A percentile compares a stretch with the other conserved stretches of the same genome.
Evolutionary conservation across 192 early-diverging fungal genomes (phyloP).

Genomic region (Coemansia sp.): DNA sequence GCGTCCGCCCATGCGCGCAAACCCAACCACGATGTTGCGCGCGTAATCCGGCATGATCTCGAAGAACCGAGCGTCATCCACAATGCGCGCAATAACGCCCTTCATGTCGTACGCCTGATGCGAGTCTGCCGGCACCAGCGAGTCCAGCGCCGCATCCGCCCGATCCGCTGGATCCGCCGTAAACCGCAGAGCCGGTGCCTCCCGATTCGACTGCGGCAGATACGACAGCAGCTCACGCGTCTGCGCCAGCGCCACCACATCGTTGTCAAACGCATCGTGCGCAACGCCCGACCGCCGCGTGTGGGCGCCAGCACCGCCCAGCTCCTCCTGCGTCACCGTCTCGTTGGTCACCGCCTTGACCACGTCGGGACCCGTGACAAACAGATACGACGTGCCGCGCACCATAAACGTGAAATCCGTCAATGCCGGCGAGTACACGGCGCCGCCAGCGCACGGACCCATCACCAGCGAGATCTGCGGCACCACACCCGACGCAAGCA

Average conservation of each 20-base stretch:
- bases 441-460: conserved; percentile 97
- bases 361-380: conserved; percentile 96
- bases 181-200: conserved; percentile 61
- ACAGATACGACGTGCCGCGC: conserved; percentile 90
- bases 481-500: conserved; percentile 87
- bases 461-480: conserved; percentile 96
- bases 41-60: conserved; percentile 93
- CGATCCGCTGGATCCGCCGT: conserved; percentile 68
- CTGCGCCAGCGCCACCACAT: conserved; percentile 79
- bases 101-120: conserved; percentile 95
- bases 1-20: conserved; percentile 80
- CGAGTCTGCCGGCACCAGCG: conserved; percentile 87
- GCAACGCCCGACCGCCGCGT: conserved; percentile 91
- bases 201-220: conserved; percentile 82
- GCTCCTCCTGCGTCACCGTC: conserved; percentile 89
- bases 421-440: conserved; percentile 95
- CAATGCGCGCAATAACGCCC: conserved; percentile 76
- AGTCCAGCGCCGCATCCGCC: conserved; percentile 76
- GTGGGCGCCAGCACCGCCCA: conserved; percentile 89
- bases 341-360: conserved; percentile 97
- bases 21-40: conserved; percentile 89
- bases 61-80: conserved; percentile 84
- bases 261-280: conserved; percentile 90
- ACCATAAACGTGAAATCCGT: conserved; percentile 99
- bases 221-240: conserved; percentile 87